Percentiles rank a stretch among this genome's conserved stretches.
Conservation (phyloP, 2,329 filamentous ascomycete genomes). For the Colletotrichum higginsianum region DNA sequence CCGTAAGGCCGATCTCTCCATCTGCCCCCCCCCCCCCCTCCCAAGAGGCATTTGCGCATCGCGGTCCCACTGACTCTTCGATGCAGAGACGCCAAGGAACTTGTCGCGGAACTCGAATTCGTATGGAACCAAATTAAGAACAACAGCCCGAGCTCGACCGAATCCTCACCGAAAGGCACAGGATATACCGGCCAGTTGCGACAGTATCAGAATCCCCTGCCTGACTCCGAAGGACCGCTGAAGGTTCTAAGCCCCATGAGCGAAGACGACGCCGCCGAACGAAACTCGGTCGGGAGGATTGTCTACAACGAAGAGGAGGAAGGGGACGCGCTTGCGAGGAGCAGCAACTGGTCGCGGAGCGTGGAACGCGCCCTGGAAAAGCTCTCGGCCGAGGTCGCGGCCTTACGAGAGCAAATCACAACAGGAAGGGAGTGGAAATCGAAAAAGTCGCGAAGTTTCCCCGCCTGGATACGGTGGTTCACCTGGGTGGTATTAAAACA, state of each 20-base stretch:
- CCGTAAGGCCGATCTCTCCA: constrained; percentile 64
- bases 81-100: constrained; percentile 81
- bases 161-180: constrained; percentile 67
- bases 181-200: constrained; percentile 54
- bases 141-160: constrained; percentile 78
- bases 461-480: constrained; percentile 80
- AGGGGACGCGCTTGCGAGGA: constrained; percentile 59
- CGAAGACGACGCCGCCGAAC: constrained; percentile 80
- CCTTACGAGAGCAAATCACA: constrained; percentile 91
- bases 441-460: constrained; percentile 74
- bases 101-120: constrained; percentile 96
- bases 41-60: constrained; percentile 1
- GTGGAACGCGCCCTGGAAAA: constrained; percentile 90
- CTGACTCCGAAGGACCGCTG: constrained; percentile 70
- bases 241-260: constrained; percentile 88
- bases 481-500: constrained; percentile 81
- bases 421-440: constrained; percentile 80
- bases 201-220: constrained; percentile 63
- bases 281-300: constrained; percentile 64
- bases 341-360: constrained; percentile 80
- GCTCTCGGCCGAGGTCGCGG: constrained; percentile 93
- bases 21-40: background rate
- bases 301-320: constrained; percentile 63
- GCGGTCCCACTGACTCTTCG: constrained; percentile 26
- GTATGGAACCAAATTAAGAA: constrained; percentile 99